These are phyloP conservation scores for Citrus glauca DNA, from an alignment of 345 rosid genomes.

Conservation along the genomic window DNA sequence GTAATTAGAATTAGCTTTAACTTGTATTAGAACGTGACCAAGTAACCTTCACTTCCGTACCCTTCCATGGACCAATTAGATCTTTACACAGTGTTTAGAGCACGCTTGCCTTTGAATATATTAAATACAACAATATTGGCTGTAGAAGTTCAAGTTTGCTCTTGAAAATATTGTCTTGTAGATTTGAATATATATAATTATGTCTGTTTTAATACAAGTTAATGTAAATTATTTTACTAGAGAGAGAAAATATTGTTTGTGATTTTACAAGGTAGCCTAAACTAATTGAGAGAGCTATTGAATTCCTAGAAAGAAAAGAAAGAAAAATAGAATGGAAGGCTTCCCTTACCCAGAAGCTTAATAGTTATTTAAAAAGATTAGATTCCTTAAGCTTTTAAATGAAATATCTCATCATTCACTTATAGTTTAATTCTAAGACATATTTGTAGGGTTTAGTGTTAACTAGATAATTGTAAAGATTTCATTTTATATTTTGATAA, in stretches of 20 bases:
- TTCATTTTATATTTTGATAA: too few species aligned
- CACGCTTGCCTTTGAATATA: not conserved
- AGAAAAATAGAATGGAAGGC: not conserved
- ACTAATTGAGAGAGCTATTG: not conserved
- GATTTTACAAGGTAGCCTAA: not conserved
- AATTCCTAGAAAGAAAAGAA: not conserved
- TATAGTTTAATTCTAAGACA: too few species aligned
- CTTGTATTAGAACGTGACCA: not conserved
- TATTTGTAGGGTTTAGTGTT: too few species aligned
- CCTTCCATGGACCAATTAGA: not conserved
- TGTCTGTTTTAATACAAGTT: too few species aligned
- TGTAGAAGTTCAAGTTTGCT: not conserved
- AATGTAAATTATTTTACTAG: too few species aligned
- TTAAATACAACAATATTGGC: not conserved
- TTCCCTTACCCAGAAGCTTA: not conserved
- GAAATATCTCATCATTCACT: not conserved
- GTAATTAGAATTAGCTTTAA: not conserved
- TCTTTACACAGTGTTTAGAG: not conserved
- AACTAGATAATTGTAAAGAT: too few species aligned
- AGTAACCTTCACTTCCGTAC: not conserved
- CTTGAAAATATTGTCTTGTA: too few species aligned
- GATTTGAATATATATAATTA: too few species aligned
- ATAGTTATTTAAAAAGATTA: not conserved
- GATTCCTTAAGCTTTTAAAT: too few species aligned
- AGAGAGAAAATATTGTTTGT: too few species aligned